phyloP scores from a whole-genome alignment of 352 stramenopile genomes.

The Phytophthora nicotianae region DNA sequence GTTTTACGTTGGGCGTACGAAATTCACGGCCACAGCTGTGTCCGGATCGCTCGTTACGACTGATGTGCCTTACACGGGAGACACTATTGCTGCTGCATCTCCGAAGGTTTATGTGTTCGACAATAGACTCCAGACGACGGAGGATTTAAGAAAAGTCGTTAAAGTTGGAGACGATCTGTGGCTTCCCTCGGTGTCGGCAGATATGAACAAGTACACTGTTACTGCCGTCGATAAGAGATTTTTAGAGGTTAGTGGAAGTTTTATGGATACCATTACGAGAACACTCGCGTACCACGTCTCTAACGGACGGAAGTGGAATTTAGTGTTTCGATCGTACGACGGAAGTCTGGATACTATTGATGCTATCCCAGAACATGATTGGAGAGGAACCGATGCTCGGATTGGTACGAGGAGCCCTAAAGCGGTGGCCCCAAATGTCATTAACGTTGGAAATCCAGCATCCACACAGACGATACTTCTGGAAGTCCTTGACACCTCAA shows the following conservation, averaged over 20 bases:
- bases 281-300: slow-evolving; percentile 38
- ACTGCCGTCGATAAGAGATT: slow-evolving; percentile 33
- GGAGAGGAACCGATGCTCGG: slow-evolving; percentile 55
- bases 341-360: slow-evolving; percentile 63
- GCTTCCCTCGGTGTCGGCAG: slow-evolving; percentile 43
- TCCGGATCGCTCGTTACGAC: slow-evolving; percentile 39
- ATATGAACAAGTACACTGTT: slow-evolving; percentile 60
- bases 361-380: slow-evolving; percentile 61
- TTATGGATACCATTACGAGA: slow-evolving; percentile 48
- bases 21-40: slow-evolving; percentile 44
- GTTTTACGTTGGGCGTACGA: slow-evolving; percentile 49
- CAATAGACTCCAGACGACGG: slow-evolving; percentile 67
- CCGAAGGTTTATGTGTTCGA: slow-evolving; percentile 56
- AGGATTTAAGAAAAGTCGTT: slow-evolving; percentile 49
- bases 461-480: slow-evolving; percentile 61
- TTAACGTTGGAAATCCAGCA: slow-evolving; percentile 61
- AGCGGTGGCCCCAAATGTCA: slow-evolving; percentile 40
- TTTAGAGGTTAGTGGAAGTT: slow-evolving; percentile 54
- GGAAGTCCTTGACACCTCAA: slow-evolving; percentile 33
- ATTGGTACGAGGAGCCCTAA: slow-evolving; percentile 53
- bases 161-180: slow-evolving; percentile 53
- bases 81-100: slow-evolving; percentile 33
- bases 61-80: slow-evolving; percentile 35
- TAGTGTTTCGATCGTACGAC: slow-evolving; percentile 75
- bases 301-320: slow-evolving; percentile 62